Evolutionary conservation across 495 filamentous ascomycete genomes (phyloP).

Genomic region (Tuber magnatum): DNA sequence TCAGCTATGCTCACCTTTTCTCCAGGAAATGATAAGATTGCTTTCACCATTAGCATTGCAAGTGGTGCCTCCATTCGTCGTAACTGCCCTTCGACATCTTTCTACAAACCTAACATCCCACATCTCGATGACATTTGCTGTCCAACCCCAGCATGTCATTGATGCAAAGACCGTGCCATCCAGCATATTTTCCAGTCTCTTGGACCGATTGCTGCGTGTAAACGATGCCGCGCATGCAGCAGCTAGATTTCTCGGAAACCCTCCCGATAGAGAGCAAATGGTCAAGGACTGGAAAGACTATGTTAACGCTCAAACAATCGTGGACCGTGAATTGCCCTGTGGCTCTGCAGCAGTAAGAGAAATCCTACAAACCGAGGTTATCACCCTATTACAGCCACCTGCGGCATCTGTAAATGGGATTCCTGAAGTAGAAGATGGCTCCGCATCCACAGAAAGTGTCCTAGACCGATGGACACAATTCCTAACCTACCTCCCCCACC

Average conservation of each 20-base stretch:
- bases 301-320: conserved; percentile 63
- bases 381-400: conserved; percentile 39
- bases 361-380: conserved; percentile 45
- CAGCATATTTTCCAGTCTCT: conserved; percentile 73
- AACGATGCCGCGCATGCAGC: conserved; percentile 85
- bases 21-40: conserved; percentile 78
- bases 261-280: conserved; percentile 77
- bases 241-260: conserved; percentile 65
- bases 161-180: conserved; percentile 80
- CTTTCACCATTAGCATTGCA: conserved; percentile 77
- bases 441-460: conserved; percentile 53
- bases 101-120: conserved; percentile 69
- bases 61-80: conserved; percentile 73
- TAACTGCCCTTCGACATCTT: conserved; percentile 76
- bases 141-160: conserved; percentile 73
- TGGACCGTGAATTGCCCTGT: conserved; percentile 48
- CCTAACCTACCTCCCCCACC: conserved; percentile 61
- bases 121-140: conserved; percentile 70
- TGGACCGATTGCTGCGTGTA: conserved; percentile 78
- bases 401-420: conserved; percentile 43
- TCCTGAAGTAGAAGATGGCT: conserved; percentile 38
- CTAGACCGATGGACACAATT: conserved; percentile 82
- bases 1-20: conserved; percentile 12
- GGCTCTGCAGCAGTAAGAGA: conserved; percentile 41
- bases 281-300: conserved; percentile 71